A percentile compares a stretch with the other conserved stretches of the same genome.
These are phyloP conservation scores for Mortierella sp. DNA, from an alignment of 371 early-diverging fungal genomes.

Conservation along the genomic window DNA sequence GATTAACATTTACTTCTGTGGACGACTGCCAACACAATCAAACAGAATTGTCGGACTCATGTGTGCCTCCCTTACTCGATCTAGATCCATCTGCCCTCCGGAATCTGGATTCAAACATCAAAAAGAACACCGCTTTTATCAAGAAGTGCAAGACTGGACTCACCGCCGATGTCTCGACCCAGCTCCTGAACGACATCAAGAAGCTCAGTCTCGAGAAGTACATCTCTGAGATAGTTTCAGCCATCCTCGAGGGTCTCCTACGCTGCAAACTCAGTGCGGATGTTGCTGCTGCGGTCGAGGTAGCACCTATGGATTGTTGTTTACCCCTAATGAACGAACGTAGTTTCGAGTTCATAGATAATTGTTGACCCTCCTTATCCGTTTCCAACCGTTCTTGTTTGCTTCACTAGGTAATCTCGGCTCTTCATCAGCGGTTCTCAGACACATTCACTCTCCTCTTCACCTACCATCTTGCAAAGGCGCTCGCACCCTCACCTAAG, in stretches of 20 bases:
- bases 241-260: constrained; percentile 81
- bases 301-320: no score
- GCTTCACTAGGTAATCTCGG: constrained; percentile 74
- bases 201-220: constrained; percentile 96
- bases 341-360: no score
- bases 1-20: no score
- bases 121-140: constrained; percentile 96
- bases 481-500: constrained; percentile 59
- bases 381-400: no score
- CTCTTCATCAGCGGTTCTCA: constrained; percentile 92
- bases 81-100: constrained; percentile 50
- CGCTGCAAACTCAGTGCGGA: constrained; percentile 80
- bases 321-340: no score
- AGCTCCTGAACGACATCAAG: constrained; percentile 85
- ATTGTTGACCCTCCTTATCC: no score
- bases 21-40: no score
- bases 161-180: constrained; percentile 75
- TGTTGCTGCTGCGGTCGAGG: constrained; percentile 85
- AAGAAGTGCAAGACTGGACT: constrained; percentile 90
- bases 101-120: constrained; percentile 94
- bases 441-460: constrained; percentile 80
- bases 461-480: constrained; percentile 65
- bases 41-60: no score
- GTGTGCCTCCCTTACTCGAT: background rate
- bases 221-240: constrained; percentile 89